Conservation (phyloP, 2,329 filamentous ascomycete genomes). For the Beauveria pseudobassiana region DNA sequence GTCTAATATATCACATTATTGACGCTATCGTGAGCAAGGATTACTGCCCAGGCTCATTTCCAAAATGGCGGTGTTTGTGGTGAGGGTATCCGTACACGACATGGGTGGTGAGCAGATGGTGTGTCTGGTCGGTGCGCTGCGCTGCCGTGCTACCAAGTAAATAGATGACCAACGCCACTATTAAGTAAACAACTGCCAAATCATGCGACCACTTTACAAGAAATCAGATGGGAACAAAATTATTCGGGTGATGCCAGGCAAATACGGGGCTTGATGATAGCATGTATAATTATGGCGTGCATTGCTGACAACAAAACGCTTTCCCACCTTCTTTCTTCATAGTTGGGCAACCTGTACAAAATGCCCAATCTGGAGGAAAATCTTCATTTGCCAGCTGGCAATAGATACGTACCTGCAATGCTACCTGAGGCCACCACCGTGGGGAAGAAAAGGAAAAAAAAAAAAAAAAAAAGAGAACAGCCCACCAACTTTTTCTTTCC, state of each 20-base stretch:
- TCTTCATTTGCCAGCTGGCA: not conserved
- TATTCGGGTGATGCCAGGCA: too few species aligned
- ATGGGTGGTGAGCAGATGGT: not conserved
- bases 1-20: too few species aligned
- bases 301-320: not conserved
- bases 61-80: conserved; percentile 9
- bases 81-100: not conserved
- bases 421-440: not conserved
- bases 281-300: not conserved
- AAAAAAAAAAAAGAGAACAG: not conserved
- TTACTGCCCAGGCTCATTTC: not conserved
- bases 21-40: not conserved
- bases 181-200: not conserved
- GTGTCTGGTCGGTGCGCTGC: not conserved
- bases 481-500: not conserved
- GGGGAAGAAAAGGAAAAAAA: too few species aligned
- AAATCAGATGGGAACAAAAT: too few species aligned
- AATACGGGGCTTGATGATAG: not conserved
- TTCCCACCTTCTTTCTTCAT: too few species aligned
- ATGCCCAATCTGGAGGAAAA: not conserved
- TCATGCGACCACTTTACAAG: conserved; percentile 7
- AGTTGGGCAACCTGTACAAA: not conserved
- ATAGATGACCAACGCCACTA: not conserved
- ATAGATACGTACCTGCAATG: not conserved
- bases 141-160: too few species aligned